Evolutionary conservation across 352 stramenopile genomes (phyloP), one percentile per base, ranked within the genome.

Genomic region (Aphanomyces euteiches): DNA sequence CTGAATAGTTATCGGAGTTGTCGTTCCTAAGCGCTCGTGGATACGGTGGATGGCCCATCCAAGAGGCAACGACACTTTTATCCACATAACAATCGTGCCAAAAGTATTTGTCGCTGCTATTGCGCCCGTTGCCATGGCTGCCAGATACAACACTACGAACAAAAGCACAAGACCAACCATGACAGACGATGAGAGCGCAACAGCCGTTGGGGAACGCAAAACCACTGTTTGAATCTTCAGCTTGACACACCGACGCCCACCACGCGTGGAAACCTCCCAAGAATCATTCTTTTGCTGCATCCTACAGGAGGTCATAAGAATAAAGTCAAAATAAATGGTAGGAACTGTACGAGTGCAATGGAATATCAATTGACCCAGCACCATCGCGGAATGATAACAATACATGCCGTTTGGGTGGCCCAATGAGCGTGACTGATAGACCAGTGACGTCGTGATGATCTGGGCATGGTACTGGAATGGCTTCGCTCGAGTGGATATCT

Each of bases 401-500:
- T 12, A 61, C 1, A 10, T n/a, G 54, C 39, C n/a, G 28, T 58
- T 19, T n/a, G n/a, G 37, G 13, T 13, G 54, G 8, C 5, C 1
- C 34, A 12, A 37, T 61, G 54, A 61, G 7, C 6, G 54, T 61
- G 19, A 61, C 15, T 37, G 7, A 17, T 7, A 61, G 7, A 15
- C 54, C 54, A 12, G 54, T 40, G 17, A 61, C n/a, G 54, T 61
- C 54, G 54, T 7, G 39, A 17, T 61, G 54, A n/a, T 61, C 54
- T 21, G 54, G 54, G 28, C 39, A 28, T 21, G 47, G 47, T 3
- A 70, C 28, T 28, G 48, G n/a, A 7, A 37, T 61, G 3, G 13
- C 28, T 17, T 63, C 47, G 39, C 19, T 39, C 6, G 13, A 6
- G 19, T 19, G 19, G 28, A 37, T 19, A 28, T 58, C 13, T 19